Evolutionary conservation across 169 alveolate species (phyloP).

Genomic region (Pseudocohnilembus persalinus): DNA sequence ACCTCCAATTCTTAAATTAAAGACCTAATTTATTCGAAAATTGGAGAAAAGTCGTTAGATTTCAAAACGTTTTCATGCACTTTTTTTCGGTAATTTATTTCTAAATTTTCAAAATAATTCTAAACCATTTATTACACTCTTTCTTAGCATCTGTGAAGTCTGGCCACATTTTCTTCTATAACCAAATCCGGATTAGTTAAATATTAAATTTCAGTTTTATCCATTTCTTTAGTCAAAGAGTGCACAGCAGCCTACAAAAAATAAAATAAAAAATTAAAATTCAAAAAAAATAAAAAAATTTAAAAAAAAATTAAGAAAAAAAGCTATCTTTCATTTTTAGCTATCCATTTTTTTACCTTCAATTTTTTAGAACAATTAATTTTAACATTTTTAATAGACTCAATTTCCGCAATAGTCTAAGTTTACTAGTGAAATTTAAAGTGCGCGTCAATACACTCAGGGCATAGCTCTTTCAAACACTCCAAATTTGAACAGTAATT

Average conservation of each 20-base stretch:
- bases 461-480: conserved; percentile 25
- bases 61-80: conserved; percentile 18
- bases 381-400: conserved; percentile 5
- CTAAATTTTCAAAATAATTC: conserved; percentile 9
- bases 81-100: not conserved
- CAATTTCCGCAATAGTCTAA: not conserved
- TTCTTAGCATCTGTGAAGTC: conserved; percentile 14
- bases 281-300: too few relatives aligned
- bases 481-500: conserved; percentile 34
- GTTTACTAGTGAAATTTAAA: not conserved
- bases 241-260: conserved; percentile 3
- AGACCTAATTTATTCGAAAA: conserved; percentile 1
- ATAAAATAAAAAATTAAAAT: too few relatives aligned
- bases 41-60: not conserved
- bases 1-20: conserved; percentile 4
- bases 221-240: not conserved
- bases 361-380: conserved; percentile 15
- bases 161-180: conserved; percentile 1
- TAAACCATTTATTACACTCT: not conserved
- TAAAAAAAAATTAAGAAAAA: too few relatives aligned
- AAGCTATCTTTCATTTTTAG: too few relatives aligned
- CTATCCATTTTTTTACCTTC: not conserved
- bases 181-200: conserved; percentile 5
- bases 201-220: conserved; percentile 14
- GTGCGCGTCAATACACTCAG: conserved; percentile 14